Evolutionary conservation across 805 yeast species (phyloP), one percentile per base, ranked within the genome.

Genomic region (Wickerhamiella allomyrinae): DNA sequence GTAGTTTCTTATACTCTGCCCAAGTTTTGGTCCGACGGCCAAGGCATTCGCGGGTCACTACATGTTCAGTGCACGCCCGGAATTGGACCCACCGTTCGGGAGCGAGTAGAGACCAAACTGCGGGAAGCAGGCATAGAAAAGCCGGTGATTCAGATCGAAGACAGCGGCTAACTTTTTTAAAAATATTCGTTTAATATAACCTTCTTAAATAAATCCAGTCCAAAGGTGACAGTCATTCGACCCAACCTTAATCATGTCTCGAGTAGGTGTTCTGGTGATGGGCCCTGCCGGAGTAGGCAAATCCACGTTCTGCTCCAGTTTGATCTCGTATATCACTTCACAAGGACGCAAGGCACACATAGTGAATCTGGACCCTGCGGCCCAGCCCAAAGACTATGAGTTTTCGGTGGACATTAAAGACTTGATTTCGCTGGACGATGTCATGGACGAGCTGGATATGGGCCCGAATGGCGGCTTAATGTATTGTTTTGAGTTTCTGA

Each of bases 211-310:
- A 22, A 22, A 22, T 6, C 24, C 24, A 7, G 24, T 6, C 6
- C 6, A 17, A 27, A 27, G 31, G n/a, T n/a, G n/a, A n/a, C n/a
- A n/a, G n/a, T n/a, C n/a, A 8, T 23, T 23, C 10, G 19, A 25
- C 13, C 19, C 21, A 22, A 13, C 15, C 7, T n/a, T 20, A 36
- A 38, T 13, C 19, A 89, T 91, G 98, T 85, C 96, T 3, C 71
- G 95, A 63, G 95, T 86, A 2, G 98, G 97, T 44, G 89, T 85
- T 10, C 65, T 91, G 48, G 95, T 87, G 1, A 62, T 91, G 49
- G 98, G 98, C 1, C 98, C 98, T 15, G 98, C 98, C 1, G 98
- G 98, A 29, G 97, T 82, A 8, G 98, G 98, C 9, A 89, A 81
- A 60, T 76, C 91, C 37, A 85, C 98, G 0, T 91, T 89, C 57